phyloP scores from a whole-genome alignment of 257 asterid genomes.

The Ilex aquifolium region DNA sequence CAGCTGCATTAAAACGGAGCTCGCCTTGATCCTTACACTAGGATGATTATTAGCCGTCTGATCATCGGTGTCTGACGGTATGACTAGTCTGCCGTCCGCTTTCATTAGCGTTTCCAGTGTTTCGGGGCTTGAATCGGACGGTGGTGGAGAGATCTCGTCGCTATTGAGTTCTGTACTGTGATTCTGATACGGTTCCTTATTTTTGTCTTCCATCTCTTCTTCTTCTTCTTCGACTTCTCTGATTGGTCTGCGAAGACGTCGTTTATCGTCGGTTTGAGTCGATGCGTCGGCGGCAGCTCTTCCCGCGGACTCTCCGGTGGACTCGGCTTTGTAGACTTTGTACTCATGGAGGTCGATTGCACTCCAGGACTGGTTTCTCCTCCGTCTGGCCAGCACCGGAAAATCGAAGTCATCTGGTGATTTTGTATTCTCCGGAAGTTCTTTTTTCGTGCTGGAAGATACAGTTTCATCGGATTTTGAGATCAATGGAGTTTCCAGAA shows the following conservation, averaged over 20 bases:
- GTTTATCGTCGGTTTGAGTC: constrained; percentile 66
- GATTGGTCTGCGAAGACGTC: constrained; percentile 43
- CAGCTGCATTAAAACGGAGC: constrained; percentile 73
- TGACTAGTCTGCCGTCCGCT: constrained; percentile 41
- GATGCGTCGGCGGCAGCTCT: constrained; percentile 58
- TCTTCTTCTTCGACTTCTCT: constrained; percentile 30
- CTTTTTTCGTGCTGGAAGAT: constrained; percentile 6
- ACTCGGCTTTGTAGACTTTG: constrained; percentile 51
- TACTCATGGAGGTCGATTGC: constrained; percentile 66
- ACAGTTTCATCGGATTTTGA: constrained; percentile 23
- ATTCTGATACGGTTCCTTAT: constrained; percentile 11
- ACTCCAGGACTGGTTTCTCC: constrained; percentile 81
- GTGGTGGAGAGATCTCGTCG: constrained; percentile 65
- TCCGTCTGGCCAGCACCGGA: constrained; percentile 27
- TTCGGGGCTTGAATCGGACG: constrained; percentile 86
- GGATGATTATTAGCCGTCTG: constrained; percentile 12
- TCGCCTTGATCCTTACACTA: constrained; percentile 27
- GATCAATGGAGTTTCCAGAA: constrained; percentile 23
- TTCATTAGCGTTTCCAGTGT: constrained; percentile 68
- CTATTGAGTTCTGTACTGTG: constrained; percentile 20
- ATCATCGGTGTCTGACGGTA: constrained; percentile 27
- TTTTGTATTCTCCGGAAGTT: constrained; percentile 20
- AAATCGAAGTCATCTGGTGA: constrained; percentile 9
- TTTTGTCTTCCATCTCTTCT: constrained; percentile 18
- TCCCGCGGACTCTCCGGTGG: constrained; percentile 21